Evolutionary conservation across 2,329 filamentous ascomycete species (phyloP).

Genomic region (Alternaria viburni): DNA sequence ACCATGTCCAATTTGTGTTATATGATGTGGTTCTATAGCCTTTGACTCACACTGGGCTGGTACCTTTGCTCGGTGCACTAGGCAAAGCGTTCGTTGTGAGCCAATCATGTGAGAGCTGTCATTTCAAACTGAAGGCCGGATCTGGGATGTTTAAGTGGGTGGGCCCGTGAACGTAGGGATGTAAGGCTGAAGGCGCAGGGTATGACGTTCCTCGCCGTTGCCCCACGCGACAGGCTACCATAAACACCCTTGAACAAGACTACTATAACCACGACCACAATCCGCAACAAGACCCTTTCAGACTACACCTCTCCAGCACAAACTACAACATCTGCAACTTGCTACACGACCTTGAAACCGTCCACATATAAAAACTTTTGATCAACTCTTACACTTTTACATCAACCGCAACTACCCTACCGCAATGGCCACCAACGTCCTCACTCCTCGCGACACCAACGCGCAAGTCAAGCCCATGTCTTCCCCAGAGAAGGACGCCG

Average conservation of each 20-base stretch:
- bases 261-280: slow-evolving; percentile 7
- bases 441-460: slow-evolving; percentile 72
- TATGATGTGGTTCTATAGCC: neutral
- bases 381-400: neutral
- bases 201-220: slow-evolving; percentile 22
- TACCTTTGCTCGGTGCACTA: neutral
- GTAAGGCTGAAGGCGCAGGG: neutral
- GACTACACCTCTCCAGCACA: neutral
- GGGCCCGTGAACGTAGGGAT: slow-evolving; percentile 1
- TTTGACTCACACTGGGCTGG: slow-evolving; percentile 7
- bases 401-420: neutral
- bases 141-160: neutral
- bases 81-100: neutral
- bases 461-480: slow-evolving; percentile 43
- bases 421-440: slow-evolving; percentile 65
- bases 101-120: neutral
- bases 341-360: neutral
- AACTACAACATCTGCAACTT: neutral
- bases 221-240: slow-evolving; percentile 14
- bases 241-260: slow-evolving; percentile 13
- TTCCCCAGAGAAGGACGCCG: slow-evolving; percentile 34
- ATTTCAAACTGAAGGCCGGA: neutral
- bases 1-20: slow-evolving; percentile 1
- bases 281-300: neutral
- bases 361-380: neutral